These are phyloP conservation scores for Curvularia spicifera DNA, from an alignment of 2,329 filamentous ascomycete species.

Conservation along the genomic window DNA sequence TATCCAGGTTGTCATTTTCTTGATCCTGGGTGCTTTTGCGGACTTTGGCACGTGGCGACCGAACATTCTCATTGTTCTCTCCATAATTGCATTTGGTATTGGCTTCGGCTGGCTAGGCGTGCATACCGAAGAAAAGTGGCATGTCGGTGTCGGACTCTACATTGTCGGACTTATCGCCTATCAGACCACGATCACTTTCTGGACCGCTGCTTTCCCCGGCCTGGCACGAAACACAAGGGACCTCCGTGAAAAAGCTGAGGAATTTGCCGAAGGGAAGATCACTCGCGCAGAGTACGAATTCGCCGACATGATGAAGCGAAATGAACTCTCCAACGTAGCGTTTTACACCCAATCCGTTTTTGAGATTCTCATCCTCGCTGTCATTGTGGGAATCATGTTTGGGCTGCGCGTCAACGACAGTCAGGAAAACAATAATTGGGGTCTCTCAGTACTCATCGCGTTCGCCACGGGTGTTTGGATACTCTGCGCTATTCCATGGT, in stretches of 20 bases:
- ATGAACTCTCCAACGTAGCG: slow-evolving; percentile 66
- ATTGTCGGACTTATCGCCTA: slow-evolving; percentile 71
- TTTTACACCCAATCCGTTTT: slow-evolving; percentile 69
- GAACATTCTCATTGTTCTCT: slow-evolving; percentile 65
- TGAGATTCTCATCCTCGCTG: slow-evolving; percentile 57
- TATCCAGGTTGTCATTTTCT: slow-evolving; percentile 65
- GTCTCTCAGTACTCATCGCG: slow-evolving; percentile 68
- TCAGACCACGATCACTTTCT: slow-evolving; percentile 71
- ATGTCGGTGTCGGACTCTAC: slow-evolving; percentile 66
- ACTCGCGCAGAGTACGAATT: slow-evolving; percentile 65
- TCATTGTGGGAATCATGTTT: slow-evolving; percentile 55
- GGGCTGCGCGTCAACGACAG: slow-evolving; percentile 65
- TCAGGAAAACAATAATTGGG: slow-evolving; percentile 69
- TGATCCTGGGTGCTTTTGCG: slow-evolving; percentile 60
- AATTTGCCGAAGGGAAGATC: slow-evolving; percentile 57
- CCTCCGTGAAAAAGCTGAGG: slow-evolving; percentile 60
- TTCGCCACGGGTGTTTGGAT: slow-evolving; percentile 71
- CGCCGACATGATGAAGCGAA: slow-evolving; percentile 60
- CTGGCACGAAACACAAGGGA: slow-evolving; percentile 62
- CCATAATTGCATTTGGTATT: slow-evolving; percentile 59
- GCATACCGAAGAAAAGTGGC: slow-evolving; percentile 66
- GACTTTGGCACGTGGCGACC: slow-evolving; percentile 70
- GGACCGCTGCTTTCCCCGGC: slow-evolving; percentile 68
- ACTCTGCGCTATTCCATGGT: slow-evolving; percentile 69
- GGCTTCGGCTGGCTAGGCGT: slow-evolving; percentile 72